Percentiles rank a stretch among this genome's conserved stretches.
These are phyloP conservation scores for Schizothecium vesticola DNA, from an alignment of 495 filamentous ascomycete genomes.

Conservation along the genomic window DNA sequence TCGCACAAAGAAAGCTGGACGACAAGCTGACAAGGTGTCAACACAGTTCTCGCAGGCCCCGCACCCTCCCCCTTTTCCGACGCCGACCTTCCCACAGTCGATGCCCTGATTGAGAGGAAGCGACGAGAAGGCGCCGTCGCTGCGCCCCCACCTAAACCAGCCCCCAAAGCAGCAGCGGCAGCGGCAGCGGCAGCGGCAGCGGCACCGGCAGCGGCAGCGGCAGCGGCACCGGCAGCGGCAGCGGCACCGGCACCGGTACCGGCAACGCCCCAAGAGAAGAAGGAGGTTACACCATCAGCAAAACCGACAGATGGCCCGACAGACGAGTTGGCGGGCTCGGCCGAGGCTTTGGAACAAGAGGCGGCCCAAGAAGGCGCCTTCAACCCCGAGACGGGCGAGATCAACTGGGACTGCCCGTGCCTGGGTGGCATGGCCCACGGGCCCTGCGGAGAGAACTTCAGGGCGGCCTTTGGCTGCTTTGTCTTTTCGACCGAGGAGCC, in stretches of 20 bases:
- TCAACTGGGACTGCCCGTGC: conserved; percentile 99
- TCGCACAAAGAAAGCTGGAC: not conserved
- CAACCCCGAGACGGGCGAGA: conserved; percentile 97
- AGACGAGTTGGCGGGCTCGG: conserved; percentile 22
- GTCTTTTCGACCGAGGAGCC: conserved; percentile 89
- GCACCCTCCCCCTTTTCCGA: conserved; percentile 41
- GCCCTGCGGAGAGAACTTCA: conserved; percentile 93
- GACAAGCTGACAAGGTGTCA: not conserved
- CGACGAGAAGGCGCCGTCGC: conserved; percentile 32
- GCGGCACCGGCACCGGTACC: not conserved
- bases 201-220: no score
- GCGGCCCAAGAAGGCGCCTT: conserved; percentile 84
- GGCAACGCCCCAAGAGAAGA: conserved; percentile 10
- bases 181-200: not conserved
- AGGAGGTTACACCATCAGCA: conserved; percentile 22
- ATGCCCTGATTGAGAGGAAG: conserved; percentile 49
- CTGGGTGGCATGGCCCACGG: conserved; percentile 96
- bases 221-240: no score
- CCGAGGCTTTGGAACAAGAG: conserved; percentile 69
- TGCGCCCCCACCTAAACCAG: conserved; percentile 11
- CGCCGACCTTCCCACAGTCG: conserved; percentile 44
- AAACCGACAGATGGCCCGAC: conserved; percentile 15
- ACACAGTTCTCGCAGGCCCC: conserved; percentile 27
- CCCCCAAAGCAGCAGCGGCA: not conserved
- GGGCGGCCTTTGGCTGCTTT: conserved; percentile 93